Conservation (phyloP, 106 monocot genomes). For the Xerophyta viscosa region DNA sequence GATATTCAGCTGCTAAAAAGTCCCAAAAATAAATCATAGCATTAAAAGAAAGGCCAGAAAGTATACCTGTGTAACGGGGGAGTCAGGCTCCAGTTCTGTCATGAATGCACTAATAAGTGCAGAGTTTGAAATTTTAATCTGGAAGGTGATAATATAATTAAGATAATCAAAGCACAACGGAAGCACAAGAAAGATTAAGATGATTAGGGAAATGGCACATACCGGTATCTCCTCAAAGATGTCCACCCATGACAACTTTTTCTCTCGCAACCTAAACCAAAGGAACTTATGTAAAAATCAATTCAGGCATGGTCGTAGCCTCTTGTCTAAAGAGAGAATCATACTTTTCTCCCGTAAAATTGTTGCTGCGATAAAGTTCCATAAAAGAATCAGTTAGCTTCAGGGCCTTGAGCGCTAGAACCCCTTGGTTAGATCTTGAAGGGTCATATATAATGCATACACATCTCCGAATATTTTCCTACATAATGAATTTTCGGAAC, state of each 20-base stretch:
- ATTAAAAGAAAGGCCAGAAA: not conserved
- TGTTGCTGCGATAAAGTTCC: slow-evolving; percentile 60
- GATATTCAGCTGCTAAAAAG: no score
- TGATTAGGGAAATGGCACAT: slow-evolving; percentile 4
- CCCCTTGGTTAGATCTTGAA: slow-evolving; percentile 63
- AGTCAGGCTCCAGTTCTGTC: slow-evolving; percentile 82
- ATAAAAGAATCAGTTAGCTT: slow-evolving; percentile 72
- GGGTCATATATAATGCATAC: slow-evolving; percentile 98
- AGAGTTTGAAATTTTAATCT: slow-evolving; percentile 97
- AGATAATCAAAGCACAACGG: not conserved
- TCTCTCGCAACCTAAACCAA: slow-evolving; percentile 70
- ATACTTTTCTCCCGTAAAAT: slow-evolving; percentile 90
- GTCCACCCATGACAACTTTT: slow-evolving; percentile 92
- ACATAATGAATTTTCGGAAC: not conserved
- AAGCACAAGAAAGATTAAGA: no score
- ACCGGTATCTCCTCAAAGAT: slow-evolving; percentile 98
- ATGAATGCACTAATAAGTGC: slow-evolving; percentile 96
- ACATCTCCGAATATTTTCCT: slow-evolving; percentile 96
- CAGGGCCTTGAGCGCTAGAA: slow-evolving; percentile 64
- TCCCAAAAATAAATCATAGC: not conserved
- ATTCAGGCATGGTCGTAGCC: not conserved
- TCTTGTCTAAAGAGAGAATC: not conserved
- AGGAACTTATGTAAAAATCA: not conserved
- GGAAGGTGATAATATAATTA: not conserved
- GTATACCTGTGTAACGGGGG: slow-evolving; percentile 76